Conservation (phyloP, 2,329 filamentous ascomycete species). For the Monilinia fructigena region DNA sequence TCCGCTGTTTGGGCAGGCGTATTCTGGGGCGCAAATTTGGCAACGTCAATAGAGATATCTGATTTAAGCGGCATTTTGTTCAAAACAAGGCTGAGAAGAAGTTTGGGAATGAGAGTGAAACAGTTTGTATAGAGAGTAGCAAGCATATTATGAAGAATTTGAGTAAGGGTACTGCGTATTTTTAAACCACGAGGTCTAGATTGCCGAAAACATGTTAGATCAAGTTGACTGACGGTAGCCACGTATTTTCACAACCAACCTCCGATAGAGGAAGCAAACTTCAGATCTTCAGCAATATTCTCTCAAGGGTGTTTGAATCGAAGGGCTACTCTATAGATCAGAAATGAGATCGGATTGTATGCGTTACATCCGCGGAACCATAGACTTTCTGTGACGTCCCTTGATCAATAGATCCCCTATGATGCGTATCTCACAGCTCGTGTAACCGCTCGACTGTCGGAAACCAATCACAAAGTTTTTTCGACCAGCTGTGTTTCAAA, state of each 20-base stretch:
- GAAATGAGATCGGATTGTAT: conserved; percentile 13
- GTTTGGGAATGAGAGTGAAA: too few species aligned
- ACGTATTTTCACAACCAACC: neutral
- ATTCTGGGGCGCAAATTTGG: conserved; percentile 46
- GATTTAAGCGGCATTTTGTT: conserved; percentile 40
- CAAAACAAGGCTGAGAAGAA: neutral
- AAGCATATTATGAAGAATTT: conserved; percentile 49
- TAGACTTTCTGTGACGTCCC: conserved; percentile 5
- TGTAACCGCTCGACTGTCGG: neutral
- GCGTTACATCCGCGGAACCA: conserved; percentile 13
- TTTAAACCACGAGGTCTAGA: neutral
- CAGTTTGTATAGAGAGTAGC: neutral
- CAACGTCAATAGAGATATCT: conserved; percentile 45
- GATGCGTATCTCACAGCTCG: neutral
- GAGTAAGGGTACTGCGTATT: conserved; percentile 33
- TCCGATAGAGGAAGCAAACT: neutral
- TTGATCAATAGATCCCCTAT: neutral
- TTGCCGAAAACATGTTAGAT: neutral
- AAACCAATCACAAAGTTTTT: conserved; percentile 4
- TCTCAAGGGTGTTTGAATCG: conserved; percentile 8
- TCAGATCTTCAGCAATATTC: neutral
- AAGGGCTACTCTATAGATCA: conserved; percentile 10
- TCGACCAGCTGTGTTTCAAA: neutral
- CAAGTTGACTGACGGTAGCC: neutral
- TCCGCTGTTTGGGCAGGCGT: conserved; percentile 44